Base-by-base conservation (phyloP, 495 filamentous ascomycete genomes). In the Neurospora pannonica region DNA sequence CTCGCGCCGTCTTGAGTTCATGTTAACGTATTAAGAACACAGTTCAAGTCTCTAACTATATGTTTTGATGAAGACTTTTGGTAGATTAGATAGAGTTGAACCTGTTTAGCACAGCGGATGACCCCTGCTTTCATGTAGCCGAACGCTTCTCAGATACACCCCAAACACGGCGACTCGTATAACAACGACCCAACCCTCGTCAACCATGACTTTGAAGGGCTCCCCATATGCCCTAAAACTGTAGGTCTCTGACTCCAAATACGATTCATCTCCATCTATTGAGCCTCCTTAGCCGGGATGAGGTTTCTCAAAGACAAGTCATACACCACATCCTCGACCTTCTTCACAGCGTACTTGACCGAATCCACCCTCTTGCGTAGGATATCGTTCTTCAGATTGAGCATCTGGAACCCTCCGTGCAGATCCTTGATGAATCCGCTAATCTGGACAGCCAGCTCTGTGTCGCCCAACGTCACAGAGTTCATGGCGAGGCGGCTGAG, bases 311-410 rank as follows among this genome's bases (percentile, higher is more conserved):
- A 83, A 6, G 92, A 94, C 38, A 99, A 85, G 80, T 99, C 96
- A 78, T 99, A 99, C 21, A 97, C 94, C 28, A 99, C 94, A 82
- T 99, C 96, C 85, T 99, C 96, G 43, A 97, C 93, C 84, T 97
- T 97, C 87, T 98, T 98, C 86, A 97, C 93, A 74, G 91, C 91
- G 75, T 98, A 99, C 86, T 99, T 99, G 81, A 99, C 92, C 36
- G 92, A 91, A 84, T 99, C 96, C 37, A 91, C 94, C 73, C 94
- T 89, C 83, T 92, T 93, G 60, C 96, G 87, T 78, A 99, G 84
- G 17, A 90, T 88, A 78, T 99, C 96, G 79, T 99, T 99, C 88
- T 98, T 99, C 74, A 99, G 83, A 79, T 98, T 98, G 75, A 99
- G 87, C 60, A 98, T 87, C 87, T 98, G 97, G 84, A 99, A 99